These are phyloP conservation scores for Pulicaria dysenterica DNA, from an alignment of 129 eudicot genomes.

Conservation along the genomic window DNA sequence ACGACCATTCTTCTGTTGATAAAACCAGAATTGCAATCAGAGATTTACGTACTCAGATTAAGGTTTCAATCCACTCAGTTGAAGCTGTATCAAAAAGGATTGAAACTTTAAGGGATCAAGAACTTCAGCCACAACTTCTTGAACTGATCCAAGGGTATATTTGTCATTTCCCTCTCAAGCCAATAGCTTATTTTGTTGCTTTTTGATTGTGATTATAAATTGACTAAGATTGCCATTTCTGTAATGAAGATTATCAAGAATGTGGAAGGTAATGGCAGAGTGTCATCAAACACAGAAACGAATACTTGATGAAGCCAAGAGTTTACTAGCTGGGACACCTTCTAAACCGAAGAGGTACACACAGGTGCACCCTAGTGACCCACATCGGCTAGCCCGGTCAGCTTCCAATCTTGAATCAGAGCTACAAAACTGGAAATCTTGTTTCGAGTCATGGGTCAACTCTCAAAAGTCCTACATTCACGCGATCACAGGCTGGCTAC, in stretches of 20 bases:
- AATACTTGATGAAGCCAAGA: conserved; percentile 92
- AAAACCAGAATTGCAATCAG: conserved; percentile 79
- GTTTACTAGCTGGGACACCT: conserved; percentile 79
- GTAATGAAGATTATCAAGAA: conserved; percentile 67
- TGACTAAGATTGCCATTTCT: conserved; percentile 1
- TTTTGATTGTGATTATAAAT: conserved; percentile 8
- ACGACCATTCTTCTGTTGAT: conserved; percentile 65
- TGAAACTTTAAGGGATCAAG: conserved; percentile 90
- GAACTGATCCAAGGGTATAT: conserved; percentile 87
- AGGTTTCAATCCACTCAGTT: conserved; percentile 94
- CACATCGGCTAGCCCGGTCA: conserved; percentile 82
- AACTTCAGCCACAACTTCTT: conserved; percentile 88
- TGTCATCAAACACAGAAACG: conserved; percentile 92
- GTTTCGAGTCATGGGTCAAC: conserved; percentile 83
- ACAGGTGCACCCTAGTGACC: conserved; percentile 62
- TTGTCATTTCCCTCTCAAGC: not conserved
- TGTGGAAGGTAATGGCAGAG: conserved; percentile 97
- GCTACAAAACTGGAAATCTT: conserved; percentile 80
- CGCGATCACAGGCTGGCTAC: conserved; percentile 86
- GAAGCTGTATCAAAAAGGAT: conserved; percentile 94
- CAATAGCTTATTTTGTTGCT: not conserved
- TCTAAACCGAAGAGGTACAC: conserved; percentile 71
- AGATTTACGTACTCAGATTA: conserved; percentile 80
- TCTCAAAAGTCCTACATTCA: conserved; percentile 82
- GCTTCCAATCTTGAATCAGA: conserved; percentile 83